Evolutionary conservation across 2,329 filamentous ascomycete genomes (phyloP).

Genomic region (Colletotrichum sp.): DNA sequence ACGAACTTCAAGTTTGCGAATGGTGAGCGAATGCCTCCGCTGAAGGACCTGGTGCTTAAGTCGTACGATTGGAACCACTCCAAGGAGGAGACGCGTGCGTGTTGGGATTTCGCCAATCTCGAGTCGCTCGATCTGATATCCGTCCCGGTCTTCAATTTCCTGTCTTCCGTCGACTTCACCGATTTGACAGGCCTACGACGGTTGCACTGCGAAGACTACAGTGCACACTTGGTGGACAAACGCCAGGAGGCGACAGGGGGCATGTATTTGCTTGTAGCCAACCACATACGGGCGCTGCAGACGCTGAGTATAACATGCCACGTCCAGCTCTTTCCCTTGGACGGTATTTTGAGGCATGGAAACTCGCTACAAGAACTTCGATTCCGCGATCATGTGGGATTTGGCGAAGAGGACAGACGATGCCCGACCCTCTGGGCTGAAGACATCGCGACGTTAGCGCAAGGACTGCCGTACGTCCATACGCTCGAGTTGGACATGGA

Average conservation of each 20-base stretch:
- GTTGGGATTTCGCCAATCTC: slow-evolving; percentile 54
- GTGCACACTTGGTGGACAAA: slow-evolving; percentile 40
- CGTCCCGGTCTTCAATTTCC: slow-evolving; percentile 49
- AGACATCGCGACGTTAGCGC: slow-evolving; percentile 39
- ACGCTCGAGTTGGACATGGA: slow-evolving; percentile 55
- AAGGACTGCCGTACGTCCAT: slow-evolving; percentile 34
- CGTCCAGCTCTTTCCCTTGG: slow-evolving; percentile 42
- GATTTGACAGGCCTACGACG: slow-evolving; percentile 40
- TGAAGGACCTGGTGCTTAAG: slow-evolving; percentile 44
- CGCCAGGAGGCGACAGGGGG: slow-evolving; percentile 43
- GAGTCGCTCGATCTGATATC: slow-evolving; percentile 44
- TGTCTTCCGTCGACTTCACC: slow-evolving; percentile 42
- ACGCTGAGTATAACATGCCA: slow-evolving; percentile 47
- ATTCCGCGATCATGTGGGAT: slow-evolving; percentile 51
- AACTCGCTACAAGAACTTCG: slow-evolving; percentile 40
- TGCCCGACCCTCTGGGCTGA: slow-evolving; percentile 45
- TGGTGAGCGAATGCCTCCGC: slow-evolving; percentile 46
- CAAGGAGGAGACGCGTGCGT: slow-evolving; percentile 36
- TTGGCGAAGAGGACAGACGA: slow-evolving; percentile 43
- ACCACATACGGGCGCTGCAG: slow-evolving; percentile 40
- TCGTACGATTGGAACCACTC: slow-evolving; percentile 57
- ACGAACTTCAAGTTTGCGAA: slow-evolving; percentile 45
- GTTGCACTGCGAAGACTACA: slow-evolving; percentile 51
- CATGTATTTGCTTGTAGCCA: slow-evolving; percentile 42
- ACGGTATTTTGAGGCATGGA: slow-evolving; percentile 43